phyloP scores from a whole-genome alignment of 2,329 filamentous ascomycete genomes.

The Lomentospora prolificans region DNA sequence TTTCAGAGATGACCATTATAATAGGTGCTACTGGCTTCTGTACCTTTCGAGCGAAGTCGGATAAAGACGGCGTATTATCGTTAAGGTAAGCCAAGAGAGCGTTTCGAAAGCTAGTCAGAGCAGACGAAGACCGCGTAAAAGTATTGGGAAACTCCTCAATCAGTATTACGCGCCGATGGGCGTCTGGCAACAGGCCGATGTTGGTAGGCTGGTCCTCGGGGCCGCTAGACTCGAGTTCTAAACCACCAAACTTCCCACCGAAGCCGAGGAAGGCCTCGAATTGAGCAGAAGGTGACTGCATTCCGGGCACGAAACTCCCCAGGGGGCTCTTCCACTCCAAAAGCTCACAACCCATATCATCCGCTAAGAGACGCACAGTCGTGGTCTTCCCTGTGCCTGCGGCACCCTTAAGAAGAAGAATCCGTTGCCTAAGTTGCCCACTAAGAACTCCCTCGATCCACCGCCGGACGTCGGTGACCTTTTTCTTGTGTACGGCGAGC shows the following conservation, averaged over 20 bases:
- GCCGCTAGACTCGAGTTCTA: slow-evolving; percentile 33
- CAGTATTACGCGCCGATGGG: slow-evolving; percentile 48
- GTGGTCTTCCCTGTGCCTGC: slow-evolving; percentile 92
- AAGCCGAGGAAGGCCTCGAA: slow-evolving; percentile 89
- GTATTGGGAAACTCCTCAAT: slow-evolving; percentile 78
- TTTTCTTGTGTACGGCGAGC: slow-evolving; percentile 88
- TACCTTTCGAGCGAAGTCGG: slow-evolving; percentile 32
- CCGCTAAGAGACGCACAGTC: slow-evolving; percentile 68
- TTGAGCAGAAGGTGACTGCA: slow-evolving; percentile 62
- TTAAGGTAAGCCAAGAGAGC: slow-evolving; percentile 68
- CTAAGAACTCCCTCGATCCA: slow-evolving; percentile 72
- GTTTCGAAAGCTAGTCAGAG: slow-evolving; percentile 61
- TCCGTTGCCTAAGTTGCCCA: slow-evolving; percentile 55
- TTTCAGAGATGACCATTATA: slow-evolving; percentile 87
- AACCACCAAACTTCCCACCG: slow-evolving; percentile 67
- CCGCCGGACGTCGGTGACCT: slow-evolving; percentile 72
- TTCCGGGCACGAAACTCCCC: slow-evolving; percentile 47
- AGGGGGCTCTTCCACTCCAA: slow-evolving; percentile 87
- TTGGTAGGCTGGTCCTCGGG: slow-evolving; percentile 8
- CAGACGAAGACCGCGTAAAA: slow-evolving; percentile 54
- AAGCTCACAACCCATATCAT: slow-evolving; percentile 65
- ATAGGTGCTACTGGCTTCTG: slow-evolving; percentile 55
- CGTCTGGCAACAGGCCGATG: not conserved
- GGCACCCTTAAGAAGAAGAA: slow-evolving; percentile 80
- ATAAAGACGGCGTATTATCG: slow-evolving; percentile 49